Conservation (phyloP, 148 eudicot species). For the Gaultheria prostrata region DNA sequence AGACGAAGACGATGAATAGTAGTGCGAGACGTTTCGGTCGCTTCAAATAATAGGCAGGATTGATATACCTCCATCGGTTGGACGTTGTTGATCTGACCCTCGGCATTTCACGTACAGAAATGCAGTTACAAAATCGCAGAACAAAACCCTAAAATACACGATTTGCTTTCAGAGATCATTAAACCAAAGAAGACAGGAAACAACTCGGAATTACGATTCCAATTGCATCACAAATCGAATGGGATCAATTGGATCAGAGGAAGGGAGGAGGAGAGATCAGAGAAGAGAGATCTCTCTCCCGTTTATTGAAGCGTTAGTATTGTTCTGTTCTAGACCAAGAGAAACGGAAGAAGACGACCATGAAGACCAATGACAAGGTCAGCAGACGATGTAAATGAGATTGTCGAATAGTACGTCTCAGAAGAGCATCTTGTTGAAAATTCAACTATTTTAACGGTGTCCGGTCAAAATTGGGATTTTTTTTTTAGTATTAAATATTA, state of each 20-base stretch:
- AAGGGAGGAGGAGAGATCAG: background rate
- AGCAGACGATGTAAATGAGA: background rate
- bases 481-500: no score
- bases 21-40: conserved; percentile 84
- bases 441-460: background rate
- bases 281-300: background rate
- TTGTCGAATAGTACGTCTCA: no score
- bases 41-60: conserved; percentile 91
- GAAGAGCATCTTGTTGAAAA: background rate
- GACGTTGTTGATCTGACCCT: conserved; percentile 10
- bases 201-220: background rate
- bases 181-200: background rate
- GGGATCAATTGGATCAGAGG: background rate
- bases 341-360: conserved; percentile 11
- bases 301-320: background rate
- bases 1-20: conserved; percentile 62
- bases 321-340: background rate
- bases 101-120: background rate
- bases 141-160: background rate
- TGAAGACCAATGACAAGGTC: background rate
- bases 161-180: background rate
- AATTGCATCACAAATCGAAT: background rate
- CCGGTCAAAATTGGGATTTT: no score
- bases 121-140: no score
- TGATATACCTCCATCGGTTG: conserved; percentile 53